Evolutionary conservation across 1,284 basidiomycete species (phyloP), one percentile per base, ranked within the genome.

Genomic region (Ustilago crameri): DNA sequence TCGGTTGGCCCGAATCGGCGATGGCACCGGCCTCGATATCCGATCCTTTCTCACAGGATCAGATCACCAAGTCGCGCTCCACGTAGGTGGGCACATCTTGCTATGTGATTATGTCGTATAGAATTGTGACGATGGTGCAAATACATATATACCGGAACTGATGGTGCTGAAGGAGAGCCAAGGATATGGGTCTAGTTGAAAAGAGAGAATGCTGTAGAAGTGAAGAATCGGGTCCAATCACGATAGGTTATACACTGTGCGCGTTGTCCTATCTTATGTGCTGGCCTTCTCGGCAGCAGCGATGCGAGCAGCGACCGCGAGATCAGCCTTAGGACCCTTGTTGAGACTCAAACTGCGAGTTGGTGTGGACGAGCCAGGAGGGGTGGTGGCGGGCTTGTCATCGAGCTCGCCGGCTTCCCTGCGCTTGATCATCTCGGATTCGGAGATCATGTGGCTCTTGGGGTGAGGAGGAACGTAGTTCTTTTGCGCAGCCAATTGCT

Each of bases 401-500:
- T 65, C 61, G 18, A 42, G 30, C 49, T 74, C 66, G 20, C 66
- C 71, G 8, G 56, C 65, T 26, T 74, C 71, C 46, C 49, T 58
- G n/a, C 66, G 55, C 51, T 53, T 59, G 43, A 69, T 45, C 71
- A 74, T 68, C 58, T 75, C 71, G 22, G 58, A 52, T 51, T 78
- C 78, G 9, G 69, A 62, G 41, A 83, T 68, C 81, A 83, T 82
- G 53, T 70, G 61, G 40, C 67, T 74, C 65, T 73, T 63, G 9
- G 87, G 87, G 63, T 88, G 87, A 42, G 87, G 88, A 24, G 86
- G 85, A 24, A 79, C 79, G 81, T 86, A 88, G 53, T 80, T 82
- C 63, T 85, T 84, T 84, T 95, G 95, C 35, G 85, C 79, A 50
- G 87, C 87, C 27, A 95, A 81, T 83, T 97, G 92, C 81, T 93